phyloP scores from a whole-genome alignment of 108 stramenopile genomes.

The Schizochytrium sp. region DNA sequence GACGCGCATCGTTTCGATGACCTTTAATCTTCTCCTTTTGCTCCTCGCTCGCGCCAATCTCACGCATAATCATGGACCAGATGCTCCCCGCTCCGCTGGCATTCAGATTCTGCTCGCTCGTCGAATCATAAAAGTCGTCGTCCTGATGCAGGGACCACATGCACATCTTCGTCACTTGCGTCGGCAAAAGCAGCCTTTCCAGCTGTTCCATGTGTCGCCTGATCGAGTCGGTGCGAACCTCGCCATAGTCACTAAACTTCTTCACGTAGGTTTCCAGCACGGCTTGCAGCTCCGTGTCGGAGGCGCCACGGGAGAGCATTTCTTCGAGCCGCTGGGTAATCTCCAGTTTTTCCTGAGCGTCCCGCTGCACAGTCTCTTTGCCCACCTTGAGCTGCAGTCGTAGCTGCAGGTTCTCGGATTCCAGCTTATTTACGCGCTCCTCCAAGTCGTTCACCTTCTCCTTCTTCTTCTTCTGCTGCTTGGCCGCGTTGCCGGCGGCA shows the following conservation, averaged over 20 bases:
- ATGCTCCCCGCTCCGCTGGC: background rate
- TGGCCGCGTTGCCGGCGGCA: too few species aligned
- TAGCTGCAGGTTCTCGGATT: slow-evolving; percentile 76
- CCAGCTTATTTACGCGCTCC: slow-evolving; percentile 65
- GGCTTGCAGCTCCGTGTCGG: background rate
- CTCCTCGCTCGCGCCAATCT: slow-evolving; percentile 8
- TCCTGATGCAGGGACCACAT: slow-evolving; percentile 39
- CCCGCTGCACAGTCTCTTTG: slow-evolving; percentile 19
- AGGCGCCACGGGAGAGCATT: background rate
- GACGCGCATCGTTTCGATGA: background rate
- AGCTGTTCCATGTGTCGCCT: slow-evolving; percentile 16
- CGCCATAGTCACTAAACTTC: slow-evolving; percentile 16
- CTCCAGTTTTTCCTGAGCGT: background rate
- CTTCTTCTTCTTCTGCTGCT: slow-evolving; percentile 37
- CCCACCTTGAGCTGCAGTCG: slow-evolving; percentile 67
- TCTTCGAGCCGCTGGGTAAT: background rate
- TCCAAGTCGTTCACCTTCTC: slow-evolving; percentile 69
- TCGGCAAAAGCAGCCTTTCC: slow-evolving; percentile 41
- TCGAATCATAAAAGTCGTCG: slow-evolving; percentile 14
- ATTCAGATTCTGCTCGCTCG: background rate
- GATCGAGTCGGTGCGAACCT: background rate
- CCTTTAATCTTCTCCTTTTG: slow-evolving; percentile 12
- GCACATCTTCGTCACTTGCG: slow-evolving; percentile 38
- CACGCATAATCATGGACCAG: background rate
- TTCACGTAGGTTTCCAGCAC: slow-evolving; percentile 13